Evolutionary conservation across 1,284 basidiomycete species (phyloP).

Genomic region (Fistulinella cinereoalba): DNA sequence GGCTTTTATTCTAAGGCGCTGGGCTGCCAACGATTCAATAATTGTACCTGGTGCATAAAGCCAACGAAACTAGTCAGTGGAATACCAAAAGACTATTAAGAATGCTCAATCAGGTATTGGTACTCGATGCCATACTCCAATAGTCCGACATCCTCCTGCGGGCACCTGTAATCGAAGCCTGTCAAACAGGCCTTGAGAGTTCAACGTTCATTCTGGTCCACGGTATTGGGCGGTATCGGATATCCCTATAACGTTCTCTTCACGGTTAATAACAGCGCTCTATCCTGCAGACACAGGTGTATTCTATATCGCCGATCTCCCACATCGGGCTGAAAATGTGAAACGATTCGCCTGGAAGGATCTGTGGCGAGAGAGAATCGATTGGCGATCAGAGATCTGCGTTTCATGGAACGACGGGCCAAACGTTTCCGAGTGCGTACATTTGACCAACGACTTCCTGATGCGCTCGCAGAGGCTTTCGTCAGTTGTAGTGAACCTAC

Average conservation of each 20-base stretch:
- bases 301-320: not conserved
- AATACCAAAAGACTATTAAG: too few relatives aligned
- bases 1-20: too few relatives aligned
- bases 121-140: too few relatives aligned
- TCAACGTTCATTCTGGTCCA: too few relatives aligned
- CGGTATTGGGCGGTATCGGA: not conserved
- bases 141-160: too few relatives aligned
- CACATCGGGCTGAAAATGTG: not conserved
- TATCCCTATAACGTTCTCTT: not conserved
- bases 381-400: constrained; percentile 18
- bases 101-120: too few relatives aligned
- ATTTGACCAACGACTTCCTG: constrained; percentile 1
- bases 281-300: not conserved
- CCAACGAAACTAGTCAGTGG: too few relatives aligned
- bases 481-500: not conserved
- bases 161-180: too few relatives aligned
- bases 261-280: not conserved
- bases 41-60: too few relatives aligned
- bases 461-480: constrained; percentile 1
- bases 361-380: constrained; percentile 5
- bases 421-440: not conserved
- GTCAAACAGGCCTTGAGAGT: too few relatives aligned
- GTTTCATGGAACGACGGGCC: not conserved
- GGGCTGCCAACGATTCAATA: too few relatives aligned
- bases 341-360: constrained; percentile 2